Evolutionary conservation across 192 early-diverging fungal species (phyloP).

Genomic region (Coemansia sp.): DNA sequence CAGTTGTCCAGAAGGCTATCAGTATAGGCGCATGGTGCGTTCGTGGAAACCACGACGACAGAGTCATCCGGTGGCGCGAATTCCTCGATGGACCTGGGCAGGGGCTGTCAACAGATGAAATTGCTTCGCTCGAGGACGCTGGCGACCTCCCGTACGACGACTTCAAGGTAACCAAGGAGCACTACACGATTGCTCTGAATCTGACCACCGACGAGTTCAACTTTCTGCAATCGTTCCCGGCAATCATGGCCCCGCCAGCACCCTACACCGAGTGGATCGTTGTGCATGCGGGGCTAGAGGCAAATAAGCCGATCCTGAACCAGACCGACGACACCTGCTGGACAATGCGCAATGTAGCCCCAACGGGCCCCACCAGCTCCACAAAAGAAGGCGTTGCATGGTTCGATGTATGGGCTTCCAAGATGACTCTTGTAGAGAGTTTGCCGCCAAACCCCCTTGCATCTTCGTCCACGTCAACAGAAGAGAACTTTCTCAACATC

Average conservation of each 20-base stretch:
- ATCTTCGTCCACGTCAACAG: background rate
- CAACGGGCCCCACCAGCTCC: constrained; percentile 14
- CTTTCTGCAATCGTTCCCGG: constrained; percentile 58
- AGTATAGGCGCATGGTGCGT: constrained; percentile 57
- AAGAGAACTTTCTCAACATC: constrained; percentile 25
- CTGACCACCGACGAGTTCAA: constrained; percentile 48
- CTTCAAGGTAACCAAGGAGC: constrained; percentile 24
- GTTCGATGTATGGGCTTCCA: constrained; percentile 44
- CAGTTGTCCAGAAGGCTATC: constrained; percentile 57
- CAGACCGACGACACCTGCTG: constrained; percentile 63
- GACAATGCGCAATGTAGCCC: constrained; percentile 57
- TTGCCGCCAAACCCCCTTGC: constrained; percentile 29
- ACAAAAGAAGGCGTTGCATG: constrained; percentile 20
- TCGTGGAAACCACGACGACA: constrained; percentile 77
- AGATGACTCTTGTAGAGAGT: constrained; percentile 49
- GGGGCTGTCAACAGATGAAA: constrained; percentile 6
- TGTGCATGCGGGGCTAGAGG: constrained; percentile 71
- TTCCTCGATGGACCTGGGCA: constrained; percentile 48
- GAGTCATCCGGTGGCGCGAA: constrained; percentile 60
- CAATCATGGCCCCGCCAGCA: constrained; percentile 55
- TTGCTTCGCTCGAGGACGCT: constrained; percentile 13
- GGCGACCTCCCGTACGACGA: constrained; percentile 21
- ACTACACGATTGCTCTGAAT: constrained; percentile 46
- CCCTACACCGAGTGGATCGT: constrained; percentile 55
- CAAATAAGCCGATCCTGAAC: constrained; percentile 38